Evolutionary conservation across 2,329 filamentous ascomycete genomes (phyloP), one percentile per base, ranked within the genome.

Genomic region (Talaromyces sp.): DNA sequence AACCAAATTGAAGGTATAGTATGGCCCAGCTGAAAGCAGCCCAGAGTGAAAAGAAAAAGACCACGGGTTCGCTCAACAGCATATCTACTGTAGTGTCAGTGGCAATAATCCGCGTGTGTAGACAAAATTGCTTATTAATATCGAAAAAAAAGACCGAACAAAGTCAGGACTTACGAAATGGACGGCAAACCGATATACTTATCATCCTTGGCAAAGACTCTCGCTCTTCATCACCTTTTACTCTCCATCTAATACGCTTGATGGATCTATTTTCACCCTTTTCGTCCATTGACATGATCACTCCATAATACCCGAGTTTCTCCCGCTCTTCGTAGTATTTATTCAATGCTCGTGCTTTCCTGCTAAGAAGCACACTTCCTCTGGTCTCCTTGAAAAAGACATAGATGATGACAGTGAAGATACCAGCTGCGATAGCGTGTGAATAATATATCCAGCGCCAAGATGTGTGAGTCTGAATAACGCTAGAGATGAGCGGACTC

Each of bases 21-120:
- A 96, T 84, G 0, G 89, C 92, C 93, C 93, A 97, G 22, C 88
- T 88, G 73, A 97, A 97, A 0, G 91, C 84, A 0, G 92, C 88
- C 93, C 93, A 97, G 0, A 96, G 80, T 0, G 89, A 92, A 78
- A 97, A 97, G 78, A 86, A 84, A 13, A 81, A 80, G 2, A 88
- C 82, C 42, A 90, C 87, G 1, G 86, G 85, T 66, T 89, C 87
- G 0, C 81, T 81, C 47, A 86, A 68, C 7, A 89, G 77, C 79
- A 90, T 72, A 58, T 79, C 78, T 78, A 63, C 11, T 2, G 49
- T 36, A 25, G 11, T 22, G 15, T 59, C 6, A 49, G 60, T 49
- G 3, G 57, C 57, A 33, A 28, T 36, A 39, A 39, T n/a, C 15
- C 36, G 17, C n/a, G 8, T 9, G 5, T 39, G 1, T 39, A n/a